Conservation (phyloP, 2,329 filamentous ascomycete species). For the Pseudocercospora vitis region DNA sequence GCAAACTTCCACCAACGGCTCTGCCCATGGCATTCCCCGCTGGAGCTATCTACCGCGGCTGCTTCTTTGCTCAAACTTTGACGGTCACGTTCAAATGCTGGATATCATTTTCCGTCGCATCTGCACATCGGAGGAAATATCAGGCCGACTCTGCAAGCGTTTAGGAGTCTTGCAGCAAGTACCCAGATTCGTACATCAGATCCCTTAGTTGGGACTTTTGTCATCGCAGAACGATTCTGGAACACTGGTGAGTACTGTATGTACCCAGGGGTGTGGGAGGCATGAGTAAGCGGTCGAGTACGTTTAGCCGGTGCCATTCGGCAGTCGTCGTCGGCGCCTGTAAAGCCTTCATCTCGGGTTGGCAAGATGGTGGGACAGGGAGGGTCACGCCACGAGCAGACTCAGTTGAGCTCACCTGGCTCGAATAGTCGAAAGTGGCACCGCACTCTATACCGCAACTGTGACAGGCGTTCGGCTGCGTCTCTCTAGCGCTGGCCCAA, state of each 20-base stretch:
- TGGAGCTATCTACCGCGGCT: not conserved
- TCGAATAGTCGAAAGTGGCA: not conserved
- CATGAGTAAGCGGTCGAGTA: not conserved
- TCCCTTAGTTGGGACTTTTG: not conserved
- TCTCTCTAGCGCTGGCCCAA: not conserved
- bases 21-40: not conserved
- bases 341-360: conserved; percentile 2
- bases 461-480: not conserved
- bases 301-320: not conserved
- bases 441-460: not conserved
- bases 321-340: not conserved
- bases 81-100: not conserved
- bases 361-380: not conserved
- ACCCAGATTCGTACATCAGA: not conserved
- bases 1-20: not conserved
- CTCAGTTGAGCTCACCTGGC: not conserved
- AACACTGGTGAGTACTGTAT: not conserved
- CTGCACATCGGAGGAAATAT: not conserved
- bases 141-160: not conserved
- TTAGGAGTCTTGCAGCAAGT: not conserved
- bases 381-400: not conserved
- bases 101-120: conserved; percentile 8
- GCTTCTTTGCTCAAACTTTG: not conserved
- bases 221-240: not conserved
- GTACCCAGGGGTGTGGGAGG: not conserved